phyloP scores from a whole-genome alignment of 306 rosid species.

The Vicia villosa region DNA sequence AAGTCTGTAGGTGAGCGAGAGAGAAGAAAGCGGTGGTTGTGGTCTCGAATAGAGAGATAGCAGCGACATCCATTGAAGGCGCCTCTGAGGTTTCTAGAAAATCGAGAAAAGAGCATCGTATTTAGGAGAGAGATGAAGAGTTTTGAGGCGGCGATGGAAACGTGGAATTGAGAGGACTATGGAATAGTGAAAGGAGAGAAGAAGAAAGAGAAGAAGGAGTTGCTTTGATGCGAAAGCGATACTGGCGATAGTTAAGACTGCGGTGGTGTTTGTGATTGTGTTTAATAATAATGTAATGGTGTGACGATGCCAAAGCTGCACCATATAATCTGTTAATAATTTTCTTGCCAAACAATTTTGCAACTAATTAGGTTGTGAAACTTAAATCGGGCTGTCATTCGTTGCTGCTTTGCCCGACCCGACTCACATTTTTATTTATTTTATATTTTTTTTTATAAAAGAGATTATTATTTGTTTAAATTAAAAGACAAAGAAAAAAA shows the following conservation, averaged over 20 bases:
- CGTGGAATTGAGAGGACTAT: not conserved
- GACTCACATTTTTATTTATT: not conserved
- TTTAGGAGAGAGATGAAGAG: not conserved
- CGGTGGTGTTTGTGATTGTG: not conserved
- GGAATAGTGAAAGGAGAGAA: constrained; percentile 5
- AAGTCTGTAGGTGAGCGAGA: constrained; percentile 39
- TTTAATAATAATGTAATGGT: not conserved
- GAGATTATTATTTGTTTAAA: no score
- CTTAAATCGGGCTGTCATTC: not conserved
- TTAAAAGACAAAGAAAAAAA: no score
- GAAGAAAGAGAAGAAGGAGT: not conserved
- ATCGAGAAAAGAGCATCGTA: constrained; percentile 61
- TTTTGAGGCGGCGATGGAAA: constrained; percentile 34
- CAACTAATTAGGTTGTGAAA: not conserved
- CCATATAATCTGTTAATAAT: constrained; percentile 34
- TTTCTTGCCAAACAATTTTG: not conserved
- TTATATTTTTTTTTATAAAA: no score
- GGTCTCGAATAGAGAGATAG: constrained; percentile 44
- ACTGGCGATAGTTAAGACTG: not conserved
- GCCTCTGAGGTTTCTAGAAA: constrained; percentile 53
- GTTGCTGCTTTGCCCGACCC: constrained; percentile 3
- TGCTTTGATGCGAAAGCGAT: constrained; percentile 3
- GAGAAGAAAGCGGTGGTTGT: constrained; percentile 36
- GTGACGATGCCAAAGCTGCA: constrained; percentile 46
- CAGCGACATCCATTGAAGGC: constrained; percentile 51